Percentiles rank a stretch among this genome's conserved stretches.
These are phyloP conservation scores for Penicillium palitans DNA, from an alignment of 2,329 filamentous ascomycete genomes.

Conservation along the genomic window DNA sequence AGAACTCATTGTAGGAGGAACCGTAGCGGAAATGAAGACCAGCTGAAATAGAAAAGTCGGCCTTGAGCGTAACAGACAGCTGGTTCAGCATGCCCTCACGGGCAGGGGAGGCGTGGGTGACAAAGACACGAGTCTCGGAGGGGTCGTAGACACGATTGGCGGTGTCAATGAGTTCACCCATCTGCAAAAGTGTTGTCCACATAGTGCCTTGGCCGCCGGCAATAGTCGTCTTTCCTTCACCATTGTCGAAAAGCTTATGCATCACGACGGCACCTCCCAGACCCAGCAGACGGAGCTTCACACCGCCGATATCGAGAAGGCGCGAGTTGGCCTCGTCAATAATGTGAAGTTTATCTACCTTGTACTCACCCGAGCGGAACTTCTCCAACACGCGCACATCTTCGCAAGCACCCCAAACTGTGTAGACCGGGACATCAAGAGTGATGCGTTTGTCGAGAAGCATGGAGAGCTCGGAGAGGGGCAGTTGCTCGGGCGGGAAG, in stretches of 20 bases:
- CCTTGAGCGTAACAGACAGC: slow-evolving; percentile 93
- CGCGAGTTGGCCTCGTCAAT: slow-evolving; percentile 98
- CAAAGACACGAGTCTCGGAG: slow-evolving; percentile 92
- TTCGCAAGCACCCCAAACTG: slow-evolving; percentile 98
- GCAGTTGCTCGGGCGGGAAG: slow-evolving; percentile 77
- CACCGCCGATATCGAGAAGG: slow-evolving; percentile 88
- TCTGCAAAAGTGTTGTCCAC: slow-evolving; percentile 98
- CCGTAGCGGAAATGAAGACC: slow-evolving; percentile 98
- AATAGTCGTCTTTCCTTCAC: slow-evolving; percentile 95
- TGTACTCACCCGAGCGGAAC: slow-evolving; percentile 96
- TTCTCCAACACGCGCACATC: slow-evolving; percentile 97
- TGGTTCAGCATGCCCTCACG: slow-evolving; percentile 97
- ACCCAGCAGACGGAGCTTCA: slow-evolving; percentile 91
- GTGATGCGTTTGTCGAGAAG: slow-evolving; percentile 86
- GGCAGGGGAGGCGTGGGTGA: slow-evolving; percentile 95
- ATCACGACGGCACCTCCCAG: slow-evolving; percentile 96
- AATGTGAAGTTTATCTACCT: slow-evolving; percentile 94
- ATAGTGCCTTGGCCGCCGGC: slow-evolving; percentile 97
- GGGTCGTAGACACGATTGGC: slow-evolving; percentile 98
- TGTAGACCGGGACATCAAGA: slow-evolving; percentile 95
- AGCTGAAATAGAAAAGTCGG: slow-evolving; percentile 96
- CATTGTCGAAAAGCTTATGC: slow-evolving; percentile 99
- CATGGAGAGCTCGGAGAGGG: slow-evolving; percentile 86
- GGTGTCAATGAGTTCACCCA: slow-evolving; percentile 97
- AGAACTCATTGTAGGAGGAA: slow-evolving; percentile 99